Base-by-base conservation (phyloP, 129 eudicot species). In the sunflower (Helianthus annuus) region DNA sequence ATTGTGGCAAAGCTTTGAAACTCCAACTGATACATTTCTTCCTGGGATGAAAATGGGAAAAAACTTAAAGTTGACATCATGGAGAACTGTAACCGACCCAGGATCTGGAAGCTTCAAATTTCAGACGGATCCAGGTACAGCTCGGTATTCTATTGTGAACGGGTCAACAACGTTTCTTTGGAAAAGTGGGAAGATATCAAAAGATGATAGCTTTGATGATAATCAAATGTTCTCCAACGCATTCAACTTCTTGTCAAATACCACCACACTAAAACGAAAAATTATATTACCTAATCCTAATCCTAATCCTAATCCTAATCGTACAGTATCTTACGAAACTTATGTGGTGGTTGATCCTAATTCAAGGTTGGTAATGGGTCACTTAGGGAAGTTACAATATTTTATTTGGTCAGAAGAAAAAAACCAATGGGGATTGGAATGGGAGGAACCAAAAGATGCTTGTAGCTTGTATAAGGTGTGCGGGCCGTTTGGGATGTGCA, bases 1-100 rank as follows among this genome's bases (percentile, higher is more conserved):
- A 61, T 24, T 85, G 24, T 88, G 95, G 95, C 83, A 80, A 59
- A 88, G 95, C 56, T 85, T 88, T 66, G 36, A 73, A 34, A 1
- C 63, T 51, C 85, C 88, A 12, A 22, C 85, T 1, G 77, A 88
- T 61, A 85, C 95, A 0, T 83, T 84, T 80, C 78, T 88, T 62
- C 86, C 88, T 9, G 85, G 85, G 1, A 83, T 73, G 60, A 80
- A 60, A 38, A 63, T 85, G 77, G 66, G 51, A 6, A 76, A 27
- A 13, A 36, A 73, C 12, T 44, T 62, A 6, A 81, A 48, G 9
- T 46, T 70, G 44, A 85, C 70, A 58, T 88, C 90, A 5, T 88
- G 95, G 90, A 83, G 14, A 59, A 85, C 54, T 75, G 1, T n/a
- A 34, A 63, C 65, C 3, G 85, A 88, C 64, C 95, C 95, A 10